Base-by-base conservation (phyloP, 2,329 filamentous ascomycete genomes). In the Furcasterigmium furcatum region DNA sequence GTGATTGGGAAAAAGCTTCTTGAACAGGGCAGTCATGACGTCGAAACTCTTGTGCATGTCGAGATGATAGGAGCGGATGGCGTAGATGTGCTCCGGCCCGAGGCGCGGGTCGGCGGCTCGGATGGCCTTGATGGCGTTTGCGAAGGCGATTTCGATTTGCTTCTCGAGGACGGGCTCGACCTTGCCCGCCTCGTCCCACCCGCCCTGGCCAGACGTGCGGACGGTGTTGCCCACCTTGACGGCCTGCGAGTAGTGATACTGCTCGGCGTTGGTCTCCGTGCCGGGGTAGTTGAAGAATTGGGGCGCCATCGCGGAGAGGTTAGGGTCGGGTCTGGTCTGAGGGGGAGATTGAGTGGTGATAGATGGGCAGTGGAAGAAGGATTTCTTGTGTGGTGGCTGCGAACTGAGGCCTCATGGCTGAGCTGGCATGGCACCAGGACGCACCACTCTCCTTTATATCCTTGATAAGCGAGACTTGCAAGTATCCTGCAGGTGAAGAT, bases 131-230 rank as follows among this genome's bases (percentile, higher is more conserved):
- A 84, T 76, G 9, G 82, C 73, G 46, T 84, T 85, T 3, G 55
- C 59, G 53, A 84, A 84, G 0, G 79, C 76, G 44, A 71, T 65
- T 40, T 74, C 72, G 36, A 79, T 73, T 44, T 79, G 65, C 0
- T 59, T 64, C 35, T 67, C 65, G 34, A 74, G 60, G 13, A 73
- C 67, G 3, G 52, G 53, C 14, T 40, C 21, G 21, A 40, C n/a
- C 21, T 40, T 16, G 22, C 53, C 55, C 9, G 53, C 27, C 13
- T 35, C 16, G 13, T 57, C 52, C 52, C 53, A 57, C 9, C 55
- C 55, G 3, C 55, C 55, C 27, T 57, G 55, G 3, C 55, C 55
- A 1, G 55, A 56, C 10, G 53, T 55, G 9, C 56, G 52, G 38
- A 57, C 41, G 9, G 46, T 51, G 42, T 55, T 49, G 5, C 52